A percentile compares a stretch with the other conserved stretches of the same genome.
phyloP scores from a whole-genome alignment of 139 green algal species.

The Diplosphaera chodatii region DNA sequence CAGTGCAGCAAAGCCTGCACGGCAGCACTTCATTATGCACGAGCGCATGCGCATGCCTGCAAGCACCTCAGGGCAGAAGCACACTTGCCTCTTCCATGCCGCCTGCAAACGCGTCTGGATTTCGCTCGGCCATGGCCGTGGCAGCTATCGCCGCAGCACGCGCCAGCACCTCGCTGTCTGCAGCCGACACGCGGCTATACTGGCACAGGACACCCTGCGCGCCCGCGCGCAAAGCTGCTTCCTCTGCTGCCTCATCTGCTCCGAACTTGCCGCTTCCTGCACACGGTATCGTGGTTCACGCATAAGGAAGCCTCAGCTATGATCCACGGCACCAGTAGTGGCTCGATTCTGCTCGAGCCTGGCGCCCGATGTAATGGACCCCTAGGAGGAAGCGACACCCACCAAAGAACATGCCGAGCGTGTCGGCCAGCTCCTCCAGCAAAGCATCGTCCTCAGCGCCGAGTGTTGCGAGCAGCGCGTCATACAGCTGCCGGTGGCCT shows the following conservation, averaged over 20 bases:
- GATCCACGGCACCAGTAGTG: too few species aligned
- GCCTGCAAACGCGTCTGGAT: background rate
- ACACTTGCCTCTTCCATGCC: conserved; percentile 9
- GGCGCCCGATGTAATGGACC: too few species aligned
- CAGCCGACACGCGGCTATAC: background rate
- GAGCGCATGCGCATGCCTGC: too few species aligned
- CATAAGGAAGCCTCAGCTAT: too few species aligned
- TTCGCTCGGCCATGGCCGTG: conserved; percentile 6
- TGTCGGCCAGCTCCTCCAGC: background rate
- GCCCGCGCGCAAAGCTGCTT: background rate
- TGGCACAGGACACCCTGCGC: background rate
- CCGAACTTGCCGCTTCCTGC: background rate
- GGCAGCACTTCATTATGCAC: too few species aligned
- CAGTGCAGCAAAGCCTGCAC: too few species aligned
- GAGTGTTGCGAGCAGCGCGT: background rate
- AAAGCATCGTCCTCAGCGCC: background rate
- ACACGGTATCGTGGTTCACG: too few species aligned
- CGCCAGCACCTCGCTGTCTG: background rate
- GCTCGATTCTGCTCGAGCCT: too few species aligned
- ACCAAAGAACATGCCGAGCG: background rate
- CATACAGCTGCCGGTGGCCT: conserved; percentile 4
- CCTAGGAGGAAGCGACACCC: too few species aligned
- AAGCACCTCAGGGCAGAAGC: too few species aligned
- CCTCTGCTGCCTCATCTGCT: background rate
- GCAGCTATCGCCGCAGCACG: background rate